These are phyloP conservation scores for Albophoma yamanashiensis DNA, from an alignment of 2,329 filamentous ascomycete genomes.

Conservation along the genomic window DNA sequence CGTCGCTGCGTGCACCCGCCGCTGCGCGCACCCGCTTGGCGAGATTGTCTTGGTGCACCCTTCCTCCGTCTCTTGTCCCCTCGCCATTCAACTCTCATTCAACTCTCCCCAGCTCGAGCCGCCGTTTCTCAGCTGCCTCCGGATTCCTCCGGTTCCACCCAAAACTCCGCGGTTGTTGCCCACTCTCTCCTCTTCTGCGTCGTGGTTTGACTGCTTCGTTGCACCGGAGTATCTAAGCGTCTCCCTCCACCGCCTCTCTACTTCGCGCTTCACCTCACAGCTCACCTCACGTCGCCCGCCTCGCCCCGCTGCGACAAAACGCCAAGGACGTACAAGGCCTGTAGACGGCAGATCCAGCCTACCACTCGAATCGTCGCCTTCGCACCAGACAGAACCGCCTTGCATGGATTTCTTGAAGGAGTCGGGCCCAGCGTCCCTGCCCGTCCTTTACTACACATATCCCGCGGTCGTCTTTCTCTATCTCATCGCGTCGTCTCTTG, in stretches of 20 bases:
- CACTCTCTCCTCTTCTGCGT: neutral
- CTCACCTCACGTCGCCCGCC: neutral
- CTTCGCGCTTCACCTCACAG: neutral
- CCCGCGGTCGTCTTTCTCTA: constrained; percentile 46
- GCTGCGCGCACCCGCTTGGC: neutral
- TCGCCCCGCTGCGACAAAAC: neutral
- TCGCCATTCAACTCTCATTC: neutral
- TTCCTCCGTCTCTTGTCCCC: neutral
- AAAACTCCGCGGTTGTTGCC: too few species aligned
- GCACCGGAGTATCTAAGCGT: neutral
- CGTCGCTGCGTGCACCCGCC: neutral
- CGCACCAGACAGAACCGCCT: constrained; percentile 4
- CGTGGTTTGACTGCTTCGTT: neutral
- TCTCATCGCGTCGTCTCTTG: constrained; percentile 39
- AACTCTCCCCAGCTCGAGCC: neutral
- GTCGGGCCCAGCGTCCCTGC: constrained; percentile 18
- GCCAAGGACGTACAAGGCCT: neutral
- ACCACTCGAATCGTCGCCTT: neutral
- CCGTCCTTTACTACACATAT: constrained; percentile 46
- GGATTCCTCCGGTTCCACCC: neutral
- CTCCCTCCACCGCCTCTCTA: neutral
- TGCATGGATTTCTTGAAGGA: constrained; percentile 6
- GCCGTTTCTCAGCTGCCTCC: neutral
- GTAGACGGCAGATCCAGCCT: neutral
- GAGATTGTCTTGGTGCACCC: neutral